phyloP scores from a whole-genome alignment of 164 flowering plant genomes.

The Magnolia kwangsiensis region DNA sequence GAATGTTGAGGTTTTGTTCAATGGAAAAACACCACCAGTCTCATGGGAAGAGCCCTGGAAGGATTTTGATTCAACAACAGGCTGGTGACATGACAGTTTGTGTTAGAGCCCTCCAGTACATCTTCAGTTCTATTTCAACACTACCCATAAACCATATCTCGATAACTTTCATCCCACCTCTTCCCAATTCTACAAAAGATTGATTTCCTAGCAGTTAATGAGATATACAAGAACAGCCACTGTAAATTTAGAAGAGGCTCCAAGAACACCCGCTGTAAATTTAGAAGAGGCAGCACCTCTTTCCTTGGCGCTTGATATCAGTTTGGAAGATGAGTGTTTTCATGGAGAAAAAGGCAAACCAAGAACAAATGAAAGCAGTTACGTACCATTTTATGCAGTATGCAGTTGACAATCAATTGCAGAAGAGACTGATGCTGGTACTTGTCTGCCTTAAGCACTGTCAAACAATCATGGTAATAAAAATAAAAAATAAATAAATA shows the following conservation, averaged over 20 bases:
- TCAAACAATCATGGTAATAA: neutral
- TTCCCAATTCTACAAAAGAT: neutral
- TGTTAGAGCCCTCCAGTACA: neutral
- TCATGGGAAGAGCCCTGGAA: too few species aligned
- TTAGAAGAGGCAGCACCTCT: neutral
- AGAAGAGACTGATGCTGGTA: neutral
- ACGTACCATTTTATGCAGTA: conserved; percentile 11
- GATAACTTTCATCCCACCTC: neutral
- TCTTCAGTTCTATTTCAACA: neutral
- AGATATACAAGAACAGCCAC: neutral
- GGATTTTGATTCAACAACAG: neutral
- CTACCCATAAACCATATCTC: neutral
- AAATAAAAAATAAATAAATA: too few species aligned
- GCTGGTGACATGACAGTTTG: neutral
- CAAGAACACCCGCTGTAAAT: neutral
- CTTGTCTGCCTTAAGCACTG: conserved; percentile 4
- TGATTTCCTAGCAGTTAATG: neutral
- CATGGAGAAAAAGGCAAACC: neutral
- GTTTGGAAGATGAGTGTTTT: neutral
- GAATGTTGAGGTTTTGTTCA: neutral
- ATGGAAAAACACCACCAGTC: neutral
- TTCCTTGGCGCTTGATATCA: neutral
- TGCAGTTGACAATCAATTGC: neutral
- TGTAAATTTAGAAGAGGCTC: neutral
- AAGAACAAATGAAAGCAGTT: neutral